Evolutionary conservation across 2,329 filamentous ascomycete genomes (phyloP), one percentile per base, ranked within the genome.

Genomic region (Dichotomopilus funicola): DNA sequence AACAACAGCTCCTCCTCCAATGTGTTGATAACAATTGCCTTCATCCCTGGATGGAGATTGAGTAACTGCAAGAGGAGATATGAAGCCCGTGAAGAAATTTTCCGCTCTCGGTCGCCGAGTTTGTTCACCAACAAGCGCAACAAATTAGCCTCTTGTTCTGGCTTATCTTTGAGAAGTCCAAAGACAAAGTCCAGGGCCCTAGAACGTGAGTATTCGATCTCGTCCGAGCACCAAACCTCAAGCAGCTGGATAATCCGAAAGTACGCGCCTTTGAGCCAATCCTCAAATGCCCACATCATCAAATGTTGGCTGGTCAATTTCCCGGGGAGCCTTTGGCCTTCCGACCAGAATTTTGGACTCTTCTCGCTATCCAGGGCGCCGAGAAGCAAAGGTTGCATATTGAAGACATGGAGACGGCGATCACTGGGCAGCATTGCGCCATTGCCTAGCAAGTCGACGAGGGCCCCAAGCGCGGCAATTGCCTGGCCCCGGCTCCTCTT

Each of bases 401-500:
- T 78, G 70, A 99, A 97, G 5, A 83, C 77, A 58, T 85, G 84
- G 56, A 99, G 75, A 59, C 92, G 91, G 64, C 94, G 83, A 67
- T 95, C 85, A 5, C 82, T 77, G 1, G 94, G 94, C 44, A 99
- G 77, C 37, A 99, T 75, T 33, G 89, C 86, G 57, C 94, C 95
- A 58, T 91, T 89, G 1, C 90, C 91, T 37, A 99, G 82, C 66
- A 99, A 78, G 83, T 99, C 94, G 67, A 97, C 95, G 54, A 99
- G 75, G 1, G 95, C 94, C 31, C 88, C 88, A 53, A 97, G 79
- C n/a, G 95, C 91, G 67, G 91, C 88, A 56, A 99, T 85, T 6
- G 94, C 92, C 68, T 96, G 91, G 27, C 88, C 89, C 70, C 95
- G 87, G 68, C 89, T 97, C 71, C 91, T 89, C 74, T 99, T 99